Percentiles rank a stretch among this genome's conserved stretches.
Conservation (phyloP, 2,329 filamentous ascomycete genomes). For the Beauveria caledonica region DNA sequence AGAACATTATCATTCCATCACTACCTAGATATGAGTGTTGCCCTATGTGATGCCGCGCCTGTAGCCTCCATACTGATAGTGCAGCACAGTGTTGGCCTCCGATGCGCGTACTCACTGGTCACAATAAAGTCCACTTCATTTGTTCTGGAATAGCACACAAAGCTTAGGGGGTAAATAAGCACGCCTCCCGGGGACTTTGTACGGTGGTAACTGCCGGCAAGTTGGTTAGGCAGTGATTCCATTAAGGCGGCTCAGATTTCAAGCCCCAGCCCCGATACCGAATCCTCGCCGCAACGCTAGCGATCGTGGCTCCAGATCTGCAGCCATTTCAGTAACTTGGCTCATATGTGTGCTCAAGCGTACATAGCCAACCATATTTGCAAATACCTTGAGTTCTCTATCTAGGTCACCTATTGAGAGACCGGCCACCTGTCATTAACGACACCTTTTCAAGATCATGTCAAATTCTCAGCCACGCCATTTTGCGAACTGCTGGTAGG, state of each 20-base stretch:
- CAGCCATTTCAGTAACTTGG: not conserved
- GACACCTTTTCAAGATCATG: not conserved
- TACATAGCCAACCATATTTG: not conserved
- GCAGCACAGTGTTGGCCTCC: not conserved
- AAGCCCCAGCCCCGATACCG: not conserved
- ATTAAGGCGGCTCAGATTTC: not conserved
- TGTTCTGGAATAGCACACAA: not conserved
- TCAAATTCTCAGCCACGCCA: not conserved
- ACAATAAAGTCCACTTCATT: not conserved
- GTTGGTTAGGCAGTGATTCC: not conserved
- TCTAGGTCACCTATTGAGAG: not conserved
- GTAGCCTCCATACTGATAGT: not conserved
- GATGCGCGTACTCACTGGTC: not conserved
- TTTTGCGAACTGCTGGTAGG: no score
- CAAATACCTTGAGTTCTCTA: not conserved
- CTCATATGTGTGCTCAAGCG: not conserved
- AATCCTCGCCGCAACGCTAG: constrained; percentile 3
- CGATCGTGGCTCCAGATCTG: not conserved
- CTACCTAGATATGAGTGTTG: not conserved
- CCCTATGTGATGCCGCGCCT: not conserved
- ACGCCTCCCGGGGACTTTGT: not conserved
- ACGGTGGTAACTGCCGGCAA: not conserved
- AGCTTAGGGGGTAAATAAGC: not conserved
- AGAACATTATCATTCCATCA: no score
- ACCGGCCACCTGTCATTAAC: not conserved